Percentiles rank a stretch among this genome's conserved stretches.
Conservation (phyloP, 139 green algal genomes). For the Raphidocelis subcapitata region DNA sequence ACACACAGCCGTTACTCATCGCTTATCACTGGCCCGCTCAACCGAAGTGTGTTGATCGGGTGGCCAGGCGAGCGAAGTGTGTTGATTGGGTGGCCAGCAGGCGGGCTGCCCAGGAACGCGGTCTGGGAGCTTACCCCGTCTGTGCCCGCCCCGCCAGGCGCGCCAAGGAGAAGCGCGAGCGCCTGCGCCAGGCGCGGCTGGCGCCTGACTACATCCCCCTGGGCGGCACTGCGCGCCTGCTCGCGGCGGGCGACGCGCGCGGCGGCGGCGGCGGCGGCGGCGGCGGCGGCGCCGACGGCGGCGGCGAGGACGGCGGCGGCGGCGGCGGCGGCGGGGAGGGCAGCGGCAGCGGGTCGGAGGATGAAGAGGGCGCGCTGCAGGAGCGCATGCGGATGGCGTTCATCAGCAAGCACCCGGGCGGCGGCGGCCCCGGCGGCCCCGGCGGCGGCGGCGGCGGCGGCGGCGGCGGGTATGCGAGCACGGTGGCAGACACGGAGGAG, state of each 20-base stretch:
- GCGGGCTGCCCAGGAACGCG: no score
- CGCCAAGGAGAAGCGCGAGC: slow-evolving; percentile 76
- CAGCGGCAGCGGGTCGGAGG: neutral
- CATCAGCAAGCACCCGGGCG: slow-evolving; percentile 24
- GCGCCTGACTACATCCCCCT: slow-evolving; percentile 79
- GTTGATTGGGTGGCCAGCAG: no score
- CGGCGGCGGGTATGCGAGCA: neutral
- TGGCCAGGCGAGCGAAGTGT: no score
- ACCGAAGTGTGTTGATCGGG: no score
- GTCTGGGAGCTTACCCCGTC: no score
- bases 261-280: neutral
- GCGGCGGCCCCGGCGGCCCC: slow-evolving; percentile 4
- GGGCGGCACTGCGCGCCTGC: slow-evolving; percentile 21
- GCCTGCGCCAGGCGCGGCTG: slow-evolving; percentile 62
- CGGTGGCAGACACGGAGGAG: slow-evolving; percentile 49
- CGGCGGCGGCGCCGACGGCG: slow-evolving; percentile 1
- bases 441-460: neutral
- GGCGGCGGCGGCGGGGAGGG: slow-evolving; percentile 1
- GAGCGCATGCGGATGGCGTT: slow-evolving; percentile 65
- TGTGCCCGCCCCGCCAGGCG: slow-evolving; percentile 34
- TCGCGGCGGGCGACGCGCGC: neutral
- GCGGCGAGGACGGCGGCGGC: neutral
- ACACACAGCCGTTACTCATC: no score
- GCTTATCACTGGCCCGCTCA: no score
- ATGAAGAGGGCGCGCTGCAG: slow-evolving; percentile 44